Percentiles rank a stretch among this genome's conserved stretches.
Conservation (phyloP, 768 basidiomycete genomes). For the Cystofilobasidium bisporidii region DNA sequence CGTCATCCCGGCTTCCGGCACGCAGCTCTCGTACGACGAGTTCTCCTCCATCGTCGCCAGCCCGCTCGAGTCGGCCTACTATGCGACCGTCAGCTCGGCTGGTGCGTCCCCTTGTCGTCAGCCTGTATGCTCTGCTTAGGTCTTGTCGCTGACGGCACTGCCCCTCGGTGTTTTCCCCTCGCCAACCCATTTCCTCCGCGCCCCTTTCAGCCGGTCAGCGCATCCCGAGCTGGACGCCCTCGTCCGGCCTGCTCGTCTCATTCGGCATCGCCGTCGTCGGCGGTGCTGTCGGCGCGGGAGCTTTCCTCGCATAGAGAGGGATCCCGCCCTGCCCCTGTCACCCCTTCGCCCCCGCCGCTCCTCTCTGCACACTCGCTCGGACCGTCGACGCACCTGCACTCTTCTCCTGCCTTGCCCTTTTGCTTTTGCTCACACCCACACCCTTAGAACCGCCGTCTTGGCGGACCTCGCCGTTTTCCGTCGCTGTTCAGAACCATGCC, state of each 20-base stretch:
- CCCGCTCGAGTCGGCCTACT: neutral
- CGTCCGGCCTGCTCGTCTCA: slow-evolving; percentile 10
- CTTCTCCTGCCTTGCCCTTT: too few relatives aligned
- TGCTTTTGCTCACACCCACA: too few relatives aligned
- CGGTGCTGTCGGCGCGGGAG: slow-evolving; percentile 14
- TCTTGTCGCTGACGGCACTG: too few relatives aligned
- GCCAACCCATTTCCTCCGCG: neutral
- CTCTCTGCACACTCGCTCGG: too few relatives aligned
- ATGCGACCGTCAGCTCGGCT: slow-evolving; percentile 3
- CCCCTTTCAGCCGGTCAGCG: neutral
- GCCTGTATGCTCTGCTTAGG: neutral
- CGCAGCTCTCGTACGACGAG: neutral
- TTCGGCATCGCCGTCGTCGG: slow-evolving; percentile 17
- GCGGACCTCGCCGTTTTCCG: too few relatives aligned
- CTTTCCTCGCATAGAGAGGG: slow-evolving; percentile 13
- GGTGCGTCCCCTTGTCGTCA: neutral
- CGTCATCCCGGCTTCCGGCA: slow-evolving; percentile 7
- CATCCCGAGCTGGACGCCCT: slow-evolving; percentile 1
- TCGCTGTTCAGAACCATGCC: too few relatives aligned
- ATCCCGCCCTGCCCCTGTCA: too few relatives aligned
- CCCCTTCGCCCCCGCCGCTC: too few relatives aligned
- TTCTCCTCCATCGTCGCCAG: slow-evolving; percentile 3
- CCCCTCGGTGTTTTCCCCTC: too few relatives aligned
- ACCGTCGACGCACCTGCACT: too few relatives aligned
- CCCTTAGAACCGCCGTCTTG: too few relatives aligned